A percentile compares a stretch with the other conserved stretches of the same genome.
phyloP scores from a whole-genome alignment of 192 early-diverging fungal genomes.

The Dissophora ornata region DNA sequence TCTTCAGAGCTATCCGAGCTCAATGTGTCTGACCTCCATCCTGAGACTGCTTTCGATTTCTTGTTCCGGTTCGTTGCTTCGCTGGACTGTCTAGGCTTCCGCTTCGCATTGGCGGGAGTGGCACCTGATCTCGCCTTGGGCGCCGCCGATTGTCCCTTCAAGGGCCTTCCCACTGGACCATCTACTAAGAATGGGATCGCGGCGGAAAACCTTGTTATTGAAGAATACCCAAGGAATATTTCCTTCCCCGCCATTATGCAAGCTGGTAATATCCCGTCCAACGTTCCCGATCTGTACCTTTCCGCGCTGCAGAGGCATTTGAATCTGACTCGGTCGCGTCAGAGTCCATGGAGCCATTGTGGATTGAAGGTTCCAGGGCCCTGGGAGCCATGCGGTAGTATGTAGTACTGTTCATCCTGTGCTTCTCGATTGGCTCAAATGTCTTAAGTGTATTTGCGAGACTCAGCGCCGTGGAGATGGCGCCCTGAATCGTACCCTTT shows the following conservation, averaged over 20 bases:
- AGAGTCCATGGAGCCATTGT: not conserved
- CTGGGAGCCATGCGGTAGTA: conserved; percentile 46
- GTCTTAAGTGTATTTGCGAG: conserved; percentile 21
- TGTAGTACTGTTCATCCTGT: conserved; percentile 27
- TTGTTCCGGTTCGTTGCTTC: conserved; percentile 1
- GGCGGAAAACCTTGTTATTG: not conserved
- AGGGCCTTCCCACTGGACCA: not conserved
- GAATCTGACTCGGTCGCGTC: conserved; percentile 28
- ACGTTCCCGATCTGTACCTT: not conserved
- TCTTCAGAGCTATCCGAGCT: conserved; percentile 39
- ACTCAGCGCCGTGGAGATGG: conserved; percentile 40
- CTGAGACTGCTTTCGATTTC: conserved; percentile 28
- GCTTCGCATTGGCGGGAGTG: not conserved
- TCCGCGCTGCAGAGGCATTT: not conserved
- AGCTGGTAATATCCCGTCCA: too few relatives aligned
- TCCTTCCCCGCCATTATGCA: too few relatives aligned
- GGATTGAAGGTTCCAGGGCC: conserved; percentile 22
- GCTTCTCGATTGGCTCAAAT: conserved; percentile 45
- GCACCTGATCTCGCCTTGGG: not conserved
- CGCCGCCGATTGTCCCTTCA: not conserved
- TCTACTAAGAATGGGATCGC: not conserved
- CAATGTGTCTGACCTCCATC: conserved; percentile 32
- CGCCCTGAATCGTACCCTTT: conserved; percentile 34
- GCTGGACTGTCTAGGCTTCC: conserved; percentile 9
- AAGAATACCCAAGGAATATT: too few relatives aligned